Evolutionary conservation across 371 early-diverging fungal genomes (phyloP).

Genomic region (Apophysomyces elegans): DNA sequence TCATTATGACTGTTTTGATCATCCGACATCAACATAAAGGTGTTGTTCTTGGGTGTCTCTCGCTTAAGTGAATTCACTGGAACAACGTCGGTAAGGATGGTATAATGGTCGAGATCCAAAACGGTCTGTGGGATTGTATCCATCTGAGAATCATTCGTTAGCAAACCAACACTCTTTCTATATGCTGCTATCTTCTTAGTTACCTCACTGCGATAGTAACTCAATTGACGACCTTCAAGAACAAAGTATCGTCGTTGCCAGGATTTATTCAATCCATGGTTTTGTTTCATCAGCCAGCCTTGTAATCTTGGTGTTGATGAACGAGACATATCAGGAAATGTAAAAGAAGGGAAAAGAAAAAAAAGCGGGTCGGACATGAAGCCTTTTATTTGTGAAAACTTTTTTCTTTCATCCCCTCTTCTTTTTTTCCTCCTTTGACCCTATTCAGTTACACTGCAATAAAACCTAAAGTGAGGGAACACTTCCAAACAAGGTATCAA

Average conservation of each 20-base stretch:
- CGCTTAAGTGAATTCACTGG: conserved; percentile 19
- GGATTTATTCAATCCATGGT: conserved; percentile 40
- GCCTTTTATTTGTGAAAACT: neutral
- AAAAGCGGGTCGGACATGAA: neutral
- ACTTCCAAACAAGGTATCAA: neutral
- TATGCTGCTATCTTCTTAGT: neutral
- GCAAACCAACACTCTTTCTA: too few relatives aligned
- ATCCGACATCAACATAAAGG: conserved; percentile 38
- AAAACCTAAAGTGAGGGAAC: conserved; percentile 6
- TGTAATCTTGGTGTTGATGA: conserved; percentile 12
- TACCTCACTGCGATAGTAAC: conserved; percentile 44
- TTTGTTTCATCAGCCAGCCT: conserved; percentile 49
- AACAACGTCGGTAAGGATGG: conserved; percentile 24
- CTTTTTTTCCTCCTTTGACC: conserved; percentile 3
- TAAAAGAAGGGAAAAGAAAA: neutral
- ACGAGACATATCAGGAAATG: conserved; percentile 6
- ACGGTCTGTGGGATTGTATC: conserved; percentile 33
- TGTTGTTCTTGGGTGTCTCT: conserved; percentile 22
- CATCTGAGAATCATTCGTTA: conserved; percentile 21
- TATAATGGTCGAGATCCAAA: conserved; percentile 39
- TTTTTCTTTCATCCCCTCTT: neutral
- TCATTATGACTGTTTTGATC: conserved; percentile 33
- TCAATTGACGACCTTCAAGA: conserved; percentile 40
- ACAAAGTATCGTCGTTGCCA: conserved; percentile 49
- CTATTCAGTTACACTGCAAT: conserved; percentile 8